phyloP scores from a whole-genome alignment of 179 eudicot genomes.

The Sideroxylon spinosum region DNA sequence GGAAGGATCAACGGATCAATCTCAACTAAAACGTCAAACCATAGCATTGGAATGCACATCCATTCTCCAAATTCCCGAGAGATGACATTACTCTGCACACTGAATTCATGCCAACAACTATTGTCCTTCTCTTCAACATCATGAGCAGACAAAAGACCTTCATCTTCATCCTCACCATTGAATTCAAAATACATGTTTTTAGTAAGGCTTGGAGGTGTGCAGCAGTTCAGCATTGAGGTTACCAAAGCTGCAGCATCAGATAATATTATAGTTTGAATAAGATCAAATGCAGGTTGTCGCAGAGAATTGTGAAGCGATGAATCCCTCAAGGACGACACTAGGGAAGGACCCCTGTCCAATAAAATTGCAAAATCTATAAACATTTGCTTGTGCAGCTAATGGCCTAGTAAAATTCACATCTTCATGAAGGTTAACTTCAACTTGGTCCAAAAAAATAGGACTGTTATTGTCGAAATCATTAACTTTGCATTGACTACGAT shows the following conservation, averaged over 20 bases:
- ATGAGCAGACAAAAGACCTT: constrained; percentile 31
- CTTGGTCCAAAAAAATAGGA: constrained; percentile 1
- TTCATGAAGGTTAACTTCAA: background rate
- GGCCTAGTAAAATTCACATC: constrained; percentile 5
- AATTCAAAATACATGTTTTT: constrained; percentile 30
- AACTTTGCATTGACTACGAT: background rate
- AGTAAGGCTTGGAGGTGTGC: constrained; percentile 26
- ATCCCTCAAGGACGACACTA: constrained; percentile 86
- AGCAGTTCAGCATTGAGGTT: constrained; percentile 48
- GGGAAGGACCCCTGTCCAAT: constrained; percentile 84
- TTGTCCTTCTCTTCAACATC: constrained; percentile 39
- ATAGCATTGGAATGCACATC: constrained; percentile 93
- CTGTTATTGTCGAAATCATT: background rate
- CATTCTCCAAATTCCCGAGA: constrained; percentile 61
- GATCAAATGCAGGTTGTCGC: constrained; percentile 94
- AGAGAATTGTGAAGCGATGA: constrained; percentile 67
- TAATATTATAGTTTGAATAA: constrained; percentile 75
- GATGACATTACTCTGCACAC: constrained; percentile 49
- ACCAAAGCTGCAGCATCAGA: constrained; percentile 91
- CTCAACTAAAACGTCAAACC: constrained; percentile 84
- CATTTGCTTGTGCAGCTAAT: background rate
- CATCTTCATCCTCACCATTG: constrained; percentile 52
- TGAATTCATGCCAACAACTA: constrained; percentile 76
- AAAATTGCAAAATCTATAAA: constrained; percentile 16
- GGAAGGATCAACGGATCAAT: constrained; percentile 69